Evolutionary conservation across 2,329 filamentous ascomycete species (phyloP).

Genomic region (Metarhizium brunneum): DNA sequence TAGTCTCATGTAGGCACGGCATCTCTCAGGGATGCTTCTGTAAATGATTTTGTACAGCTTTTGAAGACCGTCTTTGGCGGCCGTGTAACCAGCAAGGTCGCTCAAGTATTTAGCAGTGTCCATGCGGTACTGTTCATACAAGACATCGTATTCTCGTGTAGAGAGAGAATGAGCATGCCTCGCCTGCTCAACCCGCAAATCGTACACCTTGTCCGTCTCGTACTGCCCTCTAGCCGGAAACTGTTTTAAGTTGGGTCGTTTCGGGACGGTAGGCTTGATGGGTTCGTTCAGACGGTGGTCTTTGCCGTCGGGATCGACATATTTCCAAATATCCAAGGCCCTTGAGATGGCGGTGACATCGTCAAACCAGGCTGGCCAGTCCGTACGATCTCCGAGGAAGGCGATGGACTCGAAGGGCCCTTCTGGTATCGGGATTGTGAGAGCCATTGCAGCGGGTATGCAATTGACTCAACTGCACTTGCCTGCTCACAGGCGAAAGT

Average conservation of each 20-base stretch:
- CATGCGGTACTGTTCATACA: slow-evolving; percentile 7
- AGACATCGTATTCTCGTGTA: slow-evolving; percentile 5
- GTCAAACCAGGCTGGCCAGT: slow-evolving; percentile 8
- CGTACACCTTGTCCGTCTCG: slow-evolving; percentile 5
- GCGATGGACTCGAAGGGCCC: slow-evolving; percentile 2
- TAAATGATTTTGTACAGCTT: slow-evolving; percentile 7
- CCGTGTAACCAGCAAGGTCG: slow-evolving; percentile 1
- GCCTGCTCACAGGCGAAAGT: neutral
- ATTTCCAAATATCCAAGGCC: slow-evolving; percentile 6
- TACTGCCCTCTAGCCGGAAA: neutral
- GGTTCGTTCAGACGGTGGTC: neutral
- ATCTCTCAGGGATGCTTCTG: slow-evolving; percentile 4
- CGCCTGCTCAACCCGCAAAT: slow-evolving; percentile 4
- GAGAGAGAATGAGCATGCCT: slow-evolving; percentile 3
- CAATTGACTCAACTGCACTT: neutral
- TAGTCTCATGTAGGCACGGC: slow-evolving; percentile 5
- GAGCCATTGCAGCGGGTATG: neutral
- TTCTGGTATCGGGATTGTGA: neutral
- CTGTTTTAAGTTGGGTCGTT: neutral
- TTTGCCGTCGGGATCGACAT: slow-evolving; percentile 6
- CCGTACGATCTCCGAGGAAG: slow-evolving; percentile 4
- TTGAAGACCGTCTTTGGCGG: slow-evolving; percentile 4
- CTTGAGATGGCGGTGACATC: slow-evolving; percentile 4
- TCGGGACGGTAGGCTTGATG: slow-evolving; percentile 1
- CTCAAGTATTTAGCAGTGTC: slow-evolving; percentile 5